Evolutionary conservation across 176 grass and related monocot species (phyloP).

Genomic region (Musa itinerans): DNA sequence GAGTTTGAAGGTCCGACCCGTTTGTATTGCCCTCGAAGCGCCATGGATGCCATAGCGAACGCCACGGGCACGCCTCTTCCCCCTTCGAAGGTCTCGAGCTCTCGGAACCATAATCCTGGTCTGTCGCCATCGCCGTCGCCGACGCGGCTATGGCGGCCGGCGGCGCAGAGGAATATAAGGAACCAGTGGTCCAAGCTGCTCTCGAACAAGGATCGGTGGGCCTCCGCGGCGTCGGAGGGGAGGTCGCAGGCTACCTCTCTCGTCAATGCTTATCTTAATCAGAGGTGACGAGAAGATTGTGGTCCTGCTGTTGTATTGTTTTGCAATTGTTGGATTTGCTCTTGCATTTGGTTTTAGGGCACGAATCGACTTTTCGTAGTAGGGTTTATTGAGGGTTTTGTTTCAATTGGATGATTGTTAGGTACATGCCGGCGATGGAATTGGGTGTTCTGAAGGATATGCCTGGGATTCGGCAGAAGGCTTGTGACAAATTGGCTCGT

Average conservation of each 20-base stretch:
- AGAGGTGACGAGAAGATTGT: slow-evolving; percentile 22
- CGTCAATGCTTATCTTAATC: slow-evolving; percentile 46
- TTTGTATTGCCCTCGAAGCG: no score
- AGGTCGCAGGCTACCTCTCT: slow-evolving; percentile 41
- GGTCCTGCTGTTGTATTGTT: neutral
- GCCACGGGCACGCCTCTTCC: neutral
- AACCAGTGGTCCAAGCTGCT: slow-evolving; percentile 71
- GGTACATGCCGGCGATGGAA: slow-evolving; percentile 49
- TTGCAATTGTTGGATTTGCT: neutral
- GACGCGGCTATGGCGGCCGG: slow-evolving; percentile 47
- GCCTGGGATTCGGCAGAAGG: slow-evolving; percentile 52
- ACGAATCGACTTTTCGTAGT: neutral
- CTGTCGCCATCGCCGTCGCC: slow-evolving; percentile 26
- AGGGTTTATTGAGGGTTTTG: neutral
- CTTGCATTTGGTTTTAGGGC: neutral
- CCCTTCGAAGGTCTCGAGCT: neutral
- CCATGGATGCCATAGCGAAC: no score
- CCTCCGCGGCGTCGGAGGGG: slow-evolving; percentile 24
- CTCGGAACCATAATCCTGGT: slow-evolving; percentile 17
- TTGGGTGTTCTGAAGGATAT: slow-evolving; percentile 74
- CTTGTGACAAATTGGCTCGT: slow-evolving; percentile 45
- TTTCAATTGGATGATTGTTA: slow-evolving; percentile 18
- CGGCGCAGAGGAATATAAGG: slow-evolving; percentile 56
- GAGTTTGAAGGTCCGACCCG: no score
- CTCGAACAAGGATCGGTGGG: slow-evolving; percentile 37